Conservation (phyloP, 2,329 filamentous ascomycete species). For the Penicillium brasilianum region DNA sequence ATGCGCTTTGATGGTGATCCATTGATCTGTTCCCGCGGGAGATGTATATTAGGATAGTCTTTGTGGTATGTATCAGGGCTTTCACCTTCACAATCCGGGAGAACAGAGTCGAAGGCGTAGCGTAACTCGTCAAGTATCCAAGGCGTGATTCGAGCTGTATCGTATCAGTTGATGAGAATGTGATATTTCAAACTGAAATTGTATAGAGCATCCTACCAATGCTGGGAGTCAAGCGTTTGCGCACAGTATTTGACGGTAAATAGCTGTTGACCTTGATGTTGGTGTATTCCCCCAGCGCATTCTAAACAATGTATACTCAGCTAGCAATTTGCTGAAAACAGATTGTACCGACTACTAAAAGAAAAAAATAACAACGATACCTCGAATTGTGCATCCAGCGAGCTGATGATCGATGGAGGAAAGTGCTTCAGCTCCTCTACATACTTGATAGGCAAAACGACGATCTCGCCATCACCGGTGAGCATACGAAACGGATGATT, state of each 20-base stretch:
- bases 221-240: slow-evolving; percentile 32
- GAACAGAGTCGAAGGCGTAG: slow-evolving; percentile 29
- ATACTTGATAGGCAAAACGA: slow-evolving; percentile 37
- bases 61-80: not conserved
- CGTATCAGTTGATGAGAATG: not conserved
- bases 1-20: slow-evolving; percentile 31
- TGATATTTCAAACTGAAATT: not conserved
- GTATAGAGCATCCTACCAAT: slow-evolving; percentile 22
- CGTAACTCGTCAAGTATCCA: slow-evolving; percentile 35
- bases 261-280: slow-evolving; percentile 34
- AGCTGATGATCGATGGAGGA: slow-evolving; percentile 27
- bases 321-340: not conserved
- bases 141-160: slow-evolving; percentile 32
- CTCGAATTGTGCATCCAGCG: slow-evolving; percentile 36
- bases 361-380: slow-evolving; percentile 14
- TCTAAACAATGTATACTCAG: slow-evolving; percentile 23
- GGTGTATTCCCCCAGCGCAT: slow-evolving; percentile 36
- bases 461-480: slow-evolving; percentile 37
- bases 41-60: not conserved
- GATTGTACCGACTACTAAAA: not conserved
- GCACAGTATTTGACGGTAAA: slow-evolving; percentile 31
- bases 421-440: slow-evolving; percentile 31
- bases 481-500: slow-evolving; percentile 35
- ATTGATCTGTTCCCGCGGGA: slow-evolving; percentile 23
- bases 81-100: slow-evolving; percentile 34